phyloP scores from a whole-genome alignment of 2,329 filamentous ascomycete species.

The Paraconiothyrium brasiliense region DNA sequence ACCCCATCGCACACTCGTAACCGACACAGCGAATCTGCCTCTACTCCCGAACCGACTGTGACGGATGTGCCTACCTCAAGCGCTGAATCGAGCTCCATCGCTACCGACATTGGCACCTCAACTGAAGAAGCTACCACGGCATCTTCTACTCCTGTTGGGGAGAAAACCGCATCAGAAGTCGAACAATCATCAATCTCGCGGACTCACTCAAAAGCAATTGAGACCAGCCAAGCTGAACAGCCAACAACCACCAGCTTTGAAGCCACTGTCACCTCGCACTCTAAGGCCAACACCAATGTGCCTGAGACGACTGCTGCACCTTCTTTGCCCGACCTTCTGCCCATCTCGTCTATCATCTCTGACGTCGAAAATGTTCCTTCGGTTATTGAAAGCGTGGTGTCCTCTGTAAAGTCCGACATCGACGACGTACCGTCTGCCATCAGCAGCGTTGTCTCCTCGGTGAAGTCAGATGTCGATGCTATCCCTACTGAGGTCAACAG shows the following conservation, averaged over 20 bases:
- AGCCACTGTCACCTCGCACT: neutral
- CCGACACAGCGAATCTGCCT: neutral
- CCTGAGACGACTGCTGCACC: conserved; percentile 5
- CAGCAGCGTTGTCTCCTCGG: conserved; percentile 17
- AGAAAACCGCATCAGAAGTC: neutral
- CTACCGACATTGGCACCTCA: neutral
- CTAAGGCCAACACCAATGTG: neutral
- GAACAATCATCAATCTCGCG: conserved; percentile 1
- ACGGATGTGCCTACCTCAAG: neutral
- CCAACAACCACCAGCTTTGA: conserved; percentile 4
- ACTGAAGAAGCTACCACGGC: neutral
- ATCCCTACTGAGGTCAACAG: conserved; percentile 14
- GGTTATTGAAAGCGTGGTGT: neutral
- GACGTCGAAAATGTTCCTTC: neutral
- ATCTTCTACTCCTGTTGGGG: neutral
- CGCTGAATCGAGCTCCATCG: neutral
- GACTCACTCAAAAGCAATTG: neutral
- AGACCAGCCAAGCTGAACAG: neutral
- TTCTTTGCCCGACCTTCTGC: conserved; percentile 6
- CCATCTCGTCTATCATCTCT: conserved; percentile 10
- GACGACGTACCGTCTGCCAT: conserved; percentile 14
- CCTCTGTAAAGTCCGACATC: conserved; percentile 10
- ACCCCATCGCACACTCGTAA: conserved; percentile 4
- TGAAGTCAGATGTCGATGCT: conserved; percentile 8
- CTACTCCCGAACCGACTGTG: neutral